Evolutionary conservation across 495 filamentous ascomycete genomes (phyloP), one percentile per base, ranked within the genome.

Genomic region (Arthonia radiata): DNA sequence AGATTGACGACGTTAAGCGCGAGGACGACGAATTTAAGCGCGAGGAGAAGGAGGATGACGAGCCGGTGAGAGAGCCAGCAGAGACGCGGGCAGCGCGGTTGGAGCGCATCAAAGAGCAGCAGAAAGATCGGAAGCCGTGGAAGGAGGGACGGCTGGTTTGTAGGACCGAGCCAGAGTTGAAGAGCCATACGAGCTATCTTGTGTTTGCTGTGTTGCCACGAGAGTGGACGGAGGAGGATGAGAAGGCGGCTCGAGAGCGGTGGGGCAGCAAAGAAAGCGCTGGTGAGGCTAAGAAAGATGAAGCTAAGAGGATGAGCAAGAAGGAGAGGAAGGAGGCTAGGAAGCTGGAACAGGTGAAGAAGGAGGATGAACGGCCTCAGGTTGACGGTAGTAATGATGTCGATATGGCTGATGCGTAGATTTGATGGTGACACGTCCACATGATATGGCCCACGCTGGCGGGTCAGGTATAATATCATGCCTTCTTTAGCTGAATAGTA

Each of bases 131-230:
- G 24, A 44, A 50, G 8, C 6, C 49, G 9, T 67, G 58, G 28
- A 53, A 53, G 32, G 66, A 77, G 22, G 86, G 86, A 4, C 63
- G 67, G 12, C 36, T 93, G 29, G 56, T 74, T 6, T 76, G 81
- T 33, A 64, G 80, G 14, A 61, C 69, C 4, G 86, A 94, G 50
- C 56, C 67, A 1, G 82, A 99, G 49, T 47, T 93, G 17, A 92
- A 91, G 59, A 81, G 67, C 6, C 86, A 99, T 48, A 99, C 86
- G 0, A 79, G 70, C 8, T 99, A 94, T 46, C 57, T 99, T 10
- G 73, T 89, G 4, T 97, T 99, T 59, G 86, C 89, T 1, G 51
- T 86, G 4, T 49, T 99, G 28, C 89, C 89, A 8, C 54, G 65
- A 26, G 71, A 72, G 28, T 94, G 86, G 89, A 67, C 52, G 0